Evolutionary conservation across 2,329 filamentous ascomycete genomes (phyloP), one percentile per base, ranked within the genome.

Genomic region (Colletotrichum liaoningense): DNA sequence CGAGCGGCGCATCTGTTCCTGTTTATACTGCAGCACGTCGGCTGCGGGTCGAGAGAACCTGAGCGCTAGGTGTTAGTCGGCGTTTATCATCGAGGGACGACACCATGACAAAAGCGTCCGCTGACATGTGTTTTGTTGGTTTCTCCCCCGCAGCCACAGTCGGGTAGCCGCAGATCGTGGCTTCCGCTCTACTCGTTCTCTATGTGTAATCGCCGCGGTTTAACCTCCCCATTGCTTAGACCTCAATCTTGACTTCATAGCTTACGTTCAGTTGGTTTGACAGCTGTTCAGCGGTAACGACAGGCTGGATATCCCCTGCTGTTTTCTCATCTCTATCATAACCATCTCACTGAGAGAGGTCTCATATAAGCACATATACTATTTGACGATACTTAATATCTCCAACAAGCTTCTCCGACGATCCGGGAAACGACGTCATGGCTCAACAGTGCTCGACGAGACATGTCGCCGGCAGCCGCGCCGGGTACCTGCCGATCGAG

Each of bases 401-500:
- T 52, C 35, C 7, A 46, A 16, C 12, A 60, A 22, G 26, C 35
- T 22, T 35, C n/a, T 42, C 67, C 49, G 33, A 60, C 19, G 30
- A 57, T 49, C 49, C 28, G 49, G 28, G 1, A 57, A 19, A 24
- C 71, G 56, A 73, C 60, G 30, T 66, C 67, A 84, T 85, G 82
- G 76, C 82, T 33, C 76, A 79, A 49, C 79, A 81, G 59, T 79
- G 78, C 55, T 75, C 82, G 24, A 79, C 79, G 54, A 79, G 75
- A 16, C 78, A 81, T 63, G 30, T 72, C 26, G 66, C 75, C 49
- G 73, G 75, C 79, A 60, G 84, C 80, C 79, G 80, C 63, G 83
- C 81, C 14, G 88, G 88, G 38, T 90, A 90, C 77, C 84, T 90
- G 33, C 88, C 88, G 59, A 93, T 94, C 76, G 93, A 95, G 79